phyloP scores from a whole-genome alignment of 257 asterid genomes.

The Hygrophila difformis region DNA sequence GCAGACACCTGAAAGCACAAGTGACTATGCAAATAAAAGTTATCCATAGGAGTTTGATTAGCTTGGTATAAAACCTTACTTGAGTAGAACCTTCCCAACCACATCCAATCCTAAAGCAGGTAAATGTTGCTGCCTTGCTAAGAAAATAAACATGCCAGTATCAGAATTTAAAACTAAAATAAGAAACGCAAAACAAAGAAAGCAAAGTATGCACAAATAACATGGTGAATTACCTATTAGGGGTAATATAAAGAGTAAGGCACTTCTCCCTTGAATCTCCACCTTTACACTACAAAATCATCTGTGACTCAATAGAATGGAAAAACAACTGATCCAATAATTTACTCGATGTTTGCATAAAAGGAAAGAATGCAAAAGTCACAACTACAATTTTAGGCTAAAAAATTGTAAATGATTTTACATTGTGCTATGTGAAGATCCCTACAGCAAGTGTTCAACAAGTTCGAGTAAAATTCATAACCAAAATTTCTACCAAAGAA shows the following conservation, averaged over 20 bases:
- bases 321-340: background rate
- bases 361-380: no score
- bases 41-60: background rate
- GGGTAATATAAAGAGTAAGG: constrained; percentile 51
- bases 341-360: no score
- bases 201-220: no score
- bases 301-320: constrained; percentile 15
- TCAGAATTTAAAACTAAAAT: no score
- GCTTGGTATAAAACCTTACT: constrained; percentile 34
- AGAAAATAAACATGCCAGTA: no score
- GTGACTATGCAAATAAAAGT: constrained; percentile 12
- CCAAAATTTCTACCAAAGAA: no score
- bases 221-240: constrained; percentile 82
- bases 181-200: constrained; percentile 2
- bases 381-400: no score
- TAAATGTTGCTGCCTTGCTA: constrained; percentile 83
- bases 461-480: no score
- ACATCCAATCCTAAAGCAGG: constrained; percentile 79
- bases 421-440: no score
- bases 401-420: no score
- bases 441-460: no score
- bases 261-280: constrained; percentile 65
- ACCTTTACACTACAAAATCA: constrained; percentile 69
- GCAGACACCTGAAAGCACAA: constrained; percentile 49
- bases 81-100: constrained; percentile 79